Conservation (phyloP, 1,284 basidiomycete species). For the Phenoliferia sp. region DNA sequence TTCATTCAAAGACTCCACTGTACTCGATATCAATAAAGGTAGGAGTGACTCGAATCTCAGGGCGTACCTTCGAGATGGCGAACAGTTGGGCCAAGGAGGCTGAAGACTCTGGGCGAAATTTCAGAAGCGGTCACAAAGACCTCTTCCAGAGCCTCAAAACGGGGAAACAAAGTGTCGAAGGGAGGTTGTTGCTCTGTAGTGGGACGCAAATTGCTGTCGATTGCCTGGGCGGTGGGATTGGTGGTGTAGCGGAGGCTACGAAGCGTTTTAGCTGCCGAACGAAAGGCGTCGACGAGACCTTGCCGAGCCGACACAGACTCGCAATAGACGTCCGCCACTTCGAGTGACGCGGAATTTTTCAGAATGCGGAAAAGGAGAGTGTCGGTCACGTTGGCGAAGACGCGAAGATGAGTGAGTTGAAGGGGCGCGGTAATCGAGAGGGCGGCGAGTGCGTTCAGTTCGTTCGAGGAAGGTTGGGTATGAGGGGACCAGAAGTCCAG, state of each 20-base stretch:
- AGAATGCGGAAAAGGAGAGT: background rate
- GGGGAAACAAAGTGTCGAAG: background rate
- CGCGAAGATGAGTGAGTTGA: no score
- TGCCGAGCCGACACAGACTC: background rate
- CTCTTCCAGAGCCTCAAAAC: background rate
- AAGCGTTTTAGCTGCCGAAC: background rate
- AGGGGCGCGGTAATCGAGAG: no score
- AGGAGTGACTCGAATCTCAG: no score
- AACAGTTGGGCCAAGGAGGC: background rate
- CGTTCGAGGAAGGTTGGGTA: background rate
- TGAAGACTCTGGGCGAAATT: background rate
- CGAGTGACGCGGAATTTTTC: background rate
- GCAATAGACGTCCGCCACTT: background rate
- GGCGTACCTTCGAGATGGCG: background rate
- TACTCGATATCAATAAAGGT: background rate
- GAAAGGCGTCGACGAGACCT: background rate
- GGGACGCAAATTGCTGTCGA: background rate
- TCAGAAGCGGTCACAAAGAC: background rate
- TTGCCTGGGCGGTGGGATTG: background rate
- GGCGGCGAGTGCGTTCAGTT: background rate
- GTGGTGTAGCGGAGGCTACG: background rate
- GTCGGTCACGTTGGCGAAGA: background rate
- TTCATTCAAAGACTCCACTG: no score
- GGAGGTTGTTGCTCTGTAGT: background rate
- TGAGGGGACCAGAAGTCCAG: background rate